Base-by-base conservation (phyloP, 257 asterid genomes). In the Penstemon davidsonii region DNA sequence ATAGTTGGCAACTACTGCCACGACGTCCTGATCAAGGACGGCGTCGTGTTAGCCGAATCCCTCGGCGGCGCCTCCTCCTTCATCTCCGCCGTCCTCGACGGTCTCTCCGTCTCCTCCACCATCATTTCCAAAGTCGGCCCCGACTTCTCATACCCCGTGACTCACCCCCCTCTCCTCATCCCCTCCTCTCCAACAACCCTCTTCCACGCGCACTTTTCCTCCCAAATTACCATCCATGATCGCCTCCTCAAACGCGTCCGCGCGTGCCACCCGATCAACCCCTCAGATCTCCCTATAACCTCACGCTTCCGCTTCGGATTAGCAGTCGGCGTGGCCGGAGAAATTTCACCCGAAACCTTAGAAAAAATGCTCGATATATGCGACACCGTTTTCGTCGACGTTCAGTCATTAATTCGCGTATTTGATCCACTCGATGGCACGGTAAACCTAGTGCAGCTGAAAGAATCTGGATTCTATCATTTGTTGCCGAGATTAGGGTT, bases 31-130 rank as follows among this genome's bases (percentile, higher is more conserved):
- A 77, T 85, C 70, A 88, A 84, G 59, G 95, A 90, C 77, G 91
- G 75, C 71, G 81, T 56, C 78, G 82, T 88, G 0, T 33, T 90
- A 0, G 91, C 86, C 18, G 87, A 88, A 51, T 90, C 97, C 46
- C 93, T 92, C 53, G 98, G 98, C 75, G 98, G 98, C 62, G 98
- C 97, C 65, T 84, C 81, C 76, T 83, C 98, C 25, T 92, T 92
- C 82, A 80, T 92, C 67, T 86, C 98, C 77, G 81, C 82, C 66
- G 89, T 90, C 6, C 79, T 90, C 39, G 98, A 90, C 42, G 95
- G 92, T 8, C 83, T 88, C 19, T 68, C 83, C 1, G 11, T 92
- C 76, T 49, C 90, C n/a, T 85, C 88, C 63, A 62, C 79, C 8
- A 81, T 82, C 60, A 71, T 92, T 12, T 79, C 86, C 11, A 92